phyloP scores from a whole-genome alignment of 2,329 filamentous ascomycete species.

The Fusarium luffae region DNA sequence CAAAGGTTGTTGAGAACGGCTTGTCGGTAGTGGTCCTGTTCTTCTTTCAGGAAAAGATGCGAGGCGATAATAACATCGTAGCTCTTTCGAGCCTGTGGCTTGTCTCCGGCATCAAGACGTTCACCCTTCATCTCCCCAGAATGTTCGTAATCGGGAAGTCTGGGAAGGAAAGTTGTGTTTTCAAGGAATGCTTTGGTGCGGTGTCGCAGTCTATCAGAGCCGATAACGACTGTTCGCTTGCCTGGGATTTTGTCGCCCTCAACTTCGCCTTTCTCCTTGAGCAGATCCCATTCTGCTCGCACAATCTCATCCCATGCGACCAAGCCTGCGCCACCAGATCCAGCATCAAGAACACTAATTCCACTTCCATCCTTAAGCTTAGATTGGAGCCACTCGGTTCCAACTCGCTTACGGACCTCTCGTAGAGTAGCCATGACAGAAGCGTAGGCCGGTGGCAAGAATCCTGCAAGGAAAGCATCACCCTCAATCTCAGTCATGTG shows the following conservation, averaged over 20 bases:
- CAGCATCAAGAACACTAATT: conserved; percentile 77
- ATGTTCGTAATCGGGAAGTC: conserved; percentile 87
- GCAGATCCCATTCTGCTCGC: conserved; percentile 81
- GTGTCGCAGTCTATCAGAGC: conserved; percentile 77
- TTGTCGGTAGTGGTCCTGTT: conserved; percentile 81
- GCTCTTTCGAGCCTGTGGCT: conserved; percentile 73
- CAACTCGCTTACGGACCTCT: conserved; percentile 79
- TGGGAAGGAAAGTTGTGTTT: conserved; percentile 91
- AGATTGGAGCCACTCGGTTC: conserved; percentile 74
- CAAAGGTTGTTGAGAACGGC: conserved; percentile 88
- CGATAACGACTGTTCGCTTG: conserved; percentile 83
- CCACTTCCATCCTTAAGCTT: conserved; percentile 67
- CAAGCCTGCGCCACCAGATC: conserved; percentile 77
- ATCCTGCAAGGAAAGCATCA: conserved; percentile 75
- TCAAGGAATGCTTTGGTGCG: conserved; percentile 81
- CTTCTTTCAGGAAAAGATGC: conserved; percentile 80
- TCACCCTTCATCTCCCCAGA: conserved; percentile 68
- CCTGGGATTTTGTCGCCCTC: conserved; percentile 65
- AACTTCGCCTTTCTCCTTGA: conserved; percentile 64
- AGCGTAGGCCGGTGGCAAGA: conserved; percentile 78
- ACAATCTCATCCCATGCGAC: conserved; percentile 83
- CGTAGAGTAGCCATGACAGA: conserved; percentile 74
- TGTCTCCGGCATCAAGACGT: conserved; percentile 67
- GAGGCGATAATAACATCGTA: conserved; percentile 93
- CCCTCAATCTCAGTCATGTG: conserved; percentile 80